A percentile compares a stretch with the other conserved stretches of the same genome.
These are phyloP conservation scores for Aspergillus wentii DNA, from an alignment of 495 filamentous ascomycete species.

Conservation along the genomic window DNA sequence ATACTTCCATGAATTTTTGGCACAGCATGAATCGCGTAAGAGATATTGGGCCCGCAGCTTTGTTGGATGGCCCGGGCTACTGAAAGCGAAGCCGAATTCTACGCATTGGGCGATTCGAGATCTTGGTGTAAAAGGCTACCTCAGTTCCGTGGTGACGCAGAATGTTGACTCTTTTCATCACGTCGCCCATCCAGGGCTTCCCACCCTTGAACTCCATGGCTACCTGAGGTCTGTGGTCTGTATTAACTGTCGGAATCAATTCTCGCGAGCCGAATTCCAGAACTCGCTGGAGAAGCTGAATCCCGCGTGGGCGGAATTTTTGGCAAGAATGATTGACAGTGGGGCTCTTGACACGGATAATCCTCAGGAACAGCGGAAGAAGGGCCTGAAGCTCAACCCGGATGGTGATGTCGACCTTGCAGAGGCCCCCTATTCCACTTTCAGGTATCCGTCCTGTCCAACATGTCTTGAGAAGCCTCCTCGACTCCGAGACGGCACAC, in stretches of 20 bases:
- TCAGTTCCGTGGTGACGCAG: constrained; percentile 82
- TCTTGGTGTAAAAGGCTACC: constrained; percentile 64
- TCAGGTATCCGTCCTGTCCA: constrained; percentile 88
- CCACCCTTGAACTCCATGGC: constrained; percentile 84
- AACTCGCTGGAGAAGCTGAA: constrained; percentile 70
- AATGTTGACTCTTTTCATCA: constrained; percentile 96
- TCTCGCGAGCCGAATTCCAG: constrained; percentile 72
- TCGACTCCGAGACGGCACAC: constrained; percentile 47
- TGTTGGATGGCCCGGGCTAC: constrained; percentile 79
- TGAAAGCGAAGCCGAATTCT: constrained; percentile 72
- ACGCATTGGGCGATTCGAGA: constrained; percentile 72
- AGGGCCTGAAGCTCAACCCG: constrained; percentile 78
- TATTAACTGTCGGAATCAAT: constrained; percentile 64
- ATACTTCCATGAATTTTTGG: constrained; percentile 84
- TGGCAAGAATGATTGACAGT: constrained; percentile 60
- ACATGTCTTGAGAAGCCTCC: constrained; percentile 69
- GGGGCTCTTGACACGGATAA: constrained; percentile 77
- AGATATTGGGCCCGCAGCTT: constrained; percentile 96
- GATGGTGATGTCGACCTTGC: constrained; percentile 96
- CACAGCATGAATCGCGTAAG: constrained; percentile 81
- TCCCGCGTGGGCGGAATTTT: constrained; percentile 77
- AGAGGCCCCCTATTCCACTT: constrained; percentile 78
- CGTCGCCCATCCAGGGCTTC: constrained; percentile 65
- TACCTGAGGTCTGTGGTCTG: constrained; percentile 79
- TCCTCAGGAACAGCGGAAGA: constrained; percentile 59